Evolutionary conservation across 345 rosid genomes (phyloP).

Genomic region (Eucalyptus virginea): DNA sequence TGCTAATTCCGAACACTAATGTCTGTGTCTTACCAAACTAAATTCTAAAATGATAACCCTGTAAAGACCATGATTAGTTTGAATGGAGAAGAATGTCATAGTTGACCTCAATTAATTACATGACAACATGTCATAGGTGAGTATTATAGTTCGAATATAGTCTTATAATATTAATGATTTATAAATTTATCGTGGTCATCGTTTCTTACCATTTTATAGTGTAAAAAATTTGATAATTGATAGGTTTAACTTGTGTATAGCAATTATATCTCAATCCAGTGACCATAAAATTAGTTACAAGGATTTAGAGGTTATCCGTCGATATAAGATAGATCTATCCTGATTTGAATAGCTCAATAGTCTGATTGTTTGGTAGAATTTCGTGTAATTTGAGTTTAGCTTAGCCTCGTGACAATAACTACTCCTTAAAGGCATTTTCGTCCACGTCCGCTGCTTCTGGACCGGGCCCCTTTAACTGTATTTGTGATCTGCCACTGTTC

Average conservation of each 20-base stretch:
- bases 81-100: neutral
- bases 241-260: neutral
- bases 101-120: neutral
- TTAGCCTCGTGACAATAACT: neutral
- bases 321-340: rapidly evolving
- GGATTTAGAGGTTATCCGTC: neutral
- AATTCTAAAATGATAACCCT: neutral
- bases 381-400: neutral
- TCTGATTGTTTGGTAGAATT: neutral
- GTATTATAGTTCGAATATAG: rapidly evolving
- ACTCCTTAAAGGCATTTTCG: neutral
- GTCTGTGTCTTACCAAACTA: neutral
- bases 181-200: rapidly evolving
- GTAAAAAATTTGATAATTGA: neutral
- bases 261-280: neutral
- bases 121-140: neutral
- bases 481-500: neutral
- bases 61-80: neutral
- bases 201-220: rapidly evolving
- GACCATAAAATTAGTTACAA: neutral
- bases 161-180: neutral
- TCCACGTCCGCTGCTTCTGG: neutral
- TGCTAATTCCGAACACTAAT: neutral
- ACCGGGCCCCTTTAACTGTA: neutral
- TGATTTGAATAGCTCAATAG: neutral